These are phyloP conservation scores for Cornus suecica DNA, from an alignment of 148 eudicot species.

Conservation along the genomic window DNA sequence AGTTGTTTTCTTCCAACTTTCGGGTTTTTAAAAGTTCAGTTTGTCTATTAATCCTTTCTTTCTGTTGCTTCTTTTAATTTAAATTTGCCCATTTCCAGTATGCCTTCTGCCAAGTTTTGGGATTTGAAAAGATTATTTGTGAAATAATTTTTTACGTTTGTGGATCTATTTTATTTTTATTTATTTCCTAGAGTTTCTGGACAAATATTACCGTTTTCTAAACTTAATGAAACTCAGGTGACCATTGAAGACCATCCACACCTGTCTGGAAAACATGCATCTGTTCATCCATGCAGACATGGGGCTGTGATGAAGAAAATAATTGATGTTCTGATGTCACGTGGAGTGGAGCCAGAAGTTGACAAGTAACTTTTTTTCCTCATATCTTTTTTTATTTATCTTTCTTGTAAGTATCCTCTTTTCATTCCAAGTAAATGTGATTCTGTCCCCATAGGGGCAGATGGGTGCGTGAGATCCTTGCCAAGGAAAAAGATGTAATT, in stretches of 20 bases:
- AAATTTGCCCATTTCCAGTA: not conserved
- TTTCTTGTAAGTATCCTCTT: not conserved
- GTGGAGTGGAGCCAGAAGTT: constrained; percentile 98
- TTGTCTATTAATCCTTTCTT: too few species aligned
- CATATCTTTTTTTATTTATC: too few species aligned
- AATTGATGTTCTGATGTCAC: constrained; percentile 89
- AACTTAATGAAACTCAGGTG: constrained; percentile 41
- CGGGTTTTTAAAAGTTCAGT: too few species aligned
- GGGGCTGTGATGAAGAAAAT: constrained; percentile 99
- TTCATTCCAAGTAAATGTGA: not conserved
- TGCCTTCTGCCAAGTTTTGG: not conserved
- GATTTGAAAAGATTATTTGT: not conserved
- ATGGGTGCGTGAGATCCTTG: too few species aligned
- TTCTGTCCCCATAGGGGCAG: too few species aligned
- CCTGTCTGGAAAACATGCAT: constrained; percentile 97
- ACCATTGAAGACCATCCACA: constrained; percentile 99
- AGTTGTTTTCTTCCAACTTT: too few species aligned
- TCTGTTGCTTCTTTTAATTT: too few species aligned
- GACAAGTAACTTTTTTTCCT: constrained; percentile 67
- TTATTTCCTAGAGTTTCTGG: not conserved
- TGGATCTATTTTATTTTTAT: not conserved
- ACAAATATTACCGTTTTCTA: not conserved
- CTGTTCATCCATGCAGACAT: constrained; percentile 97
- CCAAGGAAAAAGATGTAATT: too few species aligned
- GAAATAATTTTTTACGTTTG: not conserved